Evolutionary conservation across 2,329 filamentous ascomycete genomes (phyloP).

Genomic region (Pestalotiopsis sp.): DNA sequence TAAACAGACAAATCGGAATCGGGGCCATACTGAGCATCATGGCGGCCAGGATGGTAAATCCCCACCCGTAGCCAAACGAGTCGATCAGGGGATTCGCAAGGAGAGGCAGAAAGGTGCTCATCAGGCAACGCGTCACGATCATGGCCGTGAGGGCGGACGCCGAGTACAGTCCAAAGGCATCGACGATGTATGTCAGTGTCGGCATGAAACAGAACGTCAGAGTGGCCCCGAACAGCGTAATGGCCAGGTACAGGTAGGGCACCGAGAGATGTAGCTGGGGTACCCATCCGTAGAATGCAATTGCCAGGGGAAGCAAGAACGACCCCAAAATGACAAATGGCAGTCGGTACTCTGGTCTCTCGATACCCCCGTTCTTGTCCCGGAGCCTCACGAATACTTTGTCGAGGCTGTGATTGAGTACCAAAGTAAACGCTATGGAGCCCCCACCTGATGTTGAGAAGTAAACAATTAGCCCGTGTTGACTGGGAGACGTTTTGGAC

Average conservation of each 20-base stretch:
- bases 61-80: slow-evolving; percentile 53
- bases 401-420: slow-evolving; percentile 56
- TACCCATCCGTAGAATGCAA: slow-evolving; percentile 54
- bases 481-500: too few relatives aligned
- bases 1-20: slow-evolving; percentile 51
- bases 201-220: slow-evolving; percentile 51
- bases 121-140: slow-evolving; percentile 57
- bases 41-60: slow-evolving; percentile 46
- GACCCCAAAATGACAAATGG: slow-evolving; percentile 52
- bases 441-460: slow-evolving; percentile 43
- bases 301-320: slow-evolving; percentile 45
- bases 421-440: slow-evolving; percentile 45
- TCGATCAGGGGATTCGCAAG: slow-evolving; percentile 49
- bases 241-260: slow-evolving; percentile 42
- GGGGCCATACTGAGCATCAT: slow-evolving; percentile 47
- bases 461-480: too few relatives aligned
- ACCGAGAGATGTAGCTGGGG: slow-evolving; percentile 46
- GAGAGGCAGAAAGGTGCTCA: slow-evolving; percentile 60
- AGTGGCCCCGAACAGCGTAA: slow-evolving; percentile 47
- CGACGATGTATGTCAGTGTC: slow-evolving; percentile 57
- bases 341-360: slow-evolving; percentile 56
- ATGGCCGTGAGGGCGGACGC: slow-evolving; percentile 60
- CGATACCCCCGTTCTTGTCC: slow-evolving; percentile 39
- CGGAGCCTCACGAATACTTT: slow-evolving; percentile 54
- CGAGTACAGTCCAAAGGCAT: slow-evolving; percentile 57